Percentiles rank a stretch among this genome's conserved stretches.
Evolutionary conservation across 257 asterid genomes (phyloP).

Genomic region (Gardenia jasminoides): DNA sequence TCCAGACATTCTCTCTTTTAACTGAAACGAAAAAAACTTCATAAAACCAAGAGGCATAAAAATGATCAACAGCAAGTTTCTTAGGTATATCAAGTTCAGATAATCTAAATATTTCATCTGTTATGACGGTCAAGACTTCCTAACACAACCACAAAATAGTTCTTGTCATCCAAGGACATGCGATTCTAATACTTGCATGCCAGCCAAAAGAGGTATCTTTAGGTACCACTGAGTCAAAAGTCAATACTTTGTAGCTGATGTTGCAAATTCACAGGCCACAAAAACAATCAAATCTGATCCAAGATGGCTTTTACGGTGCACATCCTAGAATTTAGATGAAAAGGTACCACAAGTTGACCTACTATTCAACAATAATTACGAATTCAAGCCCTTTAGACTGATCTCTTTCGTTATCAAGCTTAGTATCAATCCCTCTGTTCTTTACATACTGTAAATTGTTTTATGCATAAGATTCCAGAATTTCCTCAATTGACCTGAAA

Average conservation of each 20-base stretch:
- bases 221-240: background rate
- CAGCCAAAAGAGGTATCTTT: slow-evolving; percentile 3
- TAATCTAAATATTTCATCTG: slow-evolving; percentile 7
- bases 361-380: background rate
- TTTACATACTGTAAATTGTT: background rate
- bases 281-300: slow-evolving; percentile 15
- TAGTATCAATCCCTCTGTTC: background rate
- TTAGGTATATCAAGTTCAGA: background rate
- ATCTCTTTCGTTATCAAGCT: background rate
- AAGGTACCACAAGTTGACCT: background rate
- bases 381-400: background rate
- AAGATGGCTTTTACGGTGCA: background rate
- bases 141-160: background rate
- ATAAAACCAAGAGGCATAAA: slow-evolving; percentile 16
- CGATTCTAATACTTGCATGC: background rate
- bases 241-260: slow-evolving; percentile 2
- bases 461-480: background rate
- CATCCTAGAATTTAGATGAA: slow-evolving; percentile 4
- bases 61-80: slow-evolving; percentile 21
- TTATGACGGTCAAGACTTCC: slow-evolving; percentile 14
- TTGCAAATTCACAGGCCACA: slow-evolving; percentile 13
- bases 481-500: background rate
- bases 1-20: slow-evolving; percentile 59
- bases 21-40: slow-evolving; percentile 25
- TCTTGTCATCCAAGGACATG: background rate